Percentiles rank a stretch among this genome's conserved stretches.
Conservation (phyloP, 495 filamentous ascomycete genomes). For the Penicillium turbatum region DNA sequence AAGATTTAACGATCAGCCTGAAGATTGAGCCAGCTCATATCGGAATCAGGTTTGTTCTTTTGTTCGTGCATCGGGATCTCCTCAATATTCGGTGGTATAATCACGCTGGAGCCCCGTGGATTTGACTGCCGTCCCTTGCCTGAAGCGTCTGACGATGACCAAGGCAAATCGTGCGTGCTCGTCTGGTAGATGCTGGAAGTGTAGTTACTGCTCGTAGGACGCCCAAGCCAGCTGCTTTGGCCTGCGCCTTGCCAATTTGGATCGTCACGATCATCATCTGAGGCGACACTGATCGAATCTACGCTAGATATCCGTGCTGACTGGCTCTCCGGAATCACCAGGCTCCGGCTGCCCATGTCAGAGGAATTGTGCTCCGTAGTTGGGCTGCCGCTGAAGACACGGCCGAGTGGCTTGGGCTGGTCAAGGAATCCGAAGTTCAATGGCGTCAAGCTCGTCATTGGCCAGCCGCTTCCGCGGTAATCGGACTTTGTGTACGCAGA, state of each 20-base stretch:
- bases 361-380: constrained; percentile 54
- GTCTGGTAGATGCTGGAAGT: constrained; percentile 47
- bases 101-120: constrained; percentile 33
- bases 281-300: constrained; percentile 50
- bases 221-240: constrained; percentile 42
- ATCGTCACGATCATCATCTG: constrained; percentile 50
- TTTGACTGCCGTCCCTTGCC: constrained; percentile 22
- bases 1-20: constrained; percentile 30
- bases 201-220: constrained; percentile 59
- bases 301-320: constrained; percentile 61
- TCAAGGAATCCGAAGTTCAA: constrained; percentile 39
- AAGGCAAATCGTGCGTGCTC: constrained; percentile 32
- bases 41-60: constrained; percentile 39
- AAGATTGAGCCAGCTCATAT: constrained; percentile 79
- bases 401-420: constrained; percentile 39
- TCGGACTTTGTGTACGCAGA: constrained; percentile 33
- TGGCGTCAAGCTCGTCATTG: constrained; percentile 31
- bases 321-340: constrained; percentile 52
- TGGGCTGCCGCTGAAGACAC: constrained; percentile 63
- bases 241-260: constrained; percentile 47
- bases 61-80: constrained; percentile 37
- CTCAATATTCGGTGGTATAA: constrained; percentile 38
- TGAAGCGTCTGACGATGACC: constrained; percentile 12
- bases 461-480: constrained; percentile 39
- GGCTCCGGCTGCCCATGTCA: constrained; percentile 28